Evolutionary conservation across 2,329 filamentous ascomycete species (phyloP).

Genomic region (Pseudogymnoascus sp.): DNA sequence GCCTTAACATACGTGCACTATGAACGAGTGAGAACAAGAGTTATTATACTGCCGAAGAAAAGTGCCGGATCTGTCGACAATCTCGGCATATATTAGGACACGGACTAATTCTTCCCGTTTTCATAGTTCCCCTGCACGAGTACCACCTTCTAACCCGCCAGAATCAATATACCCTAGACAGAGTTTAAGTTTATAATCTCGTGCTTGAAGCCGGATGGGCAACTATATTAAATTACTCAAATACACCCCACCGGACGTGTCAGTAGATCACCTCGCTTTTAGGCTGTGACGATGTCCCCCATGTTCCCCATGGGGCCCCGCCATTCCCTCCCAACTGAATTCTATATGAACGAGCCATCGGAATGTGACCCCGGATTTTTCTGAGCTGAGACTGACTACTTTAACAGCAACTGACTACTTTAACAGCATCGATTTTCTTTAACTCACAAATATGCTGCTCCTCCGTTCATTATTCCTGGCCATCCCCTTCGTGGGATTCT

Average conservation of each 20-base stretch:
- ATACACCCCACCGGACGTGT: not conserved
- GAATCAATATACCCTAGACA: not conserved
- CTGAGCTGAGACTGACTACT: not conserved
- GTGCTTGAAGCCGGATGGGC: not conserved
- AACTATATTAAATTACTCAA: not conserved
- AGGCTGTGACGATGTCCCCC: not conserved
- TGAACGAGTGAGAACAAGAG: not conserved
- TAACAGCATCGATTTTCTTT: not conserved
- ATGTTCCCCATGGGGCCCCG: not conserved
- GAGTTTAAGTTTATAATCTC: not conserved
- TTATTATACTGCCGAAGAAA: not conserved
- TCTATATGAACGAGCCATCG: not conserved
- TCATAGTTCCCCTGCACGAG: not conserved
- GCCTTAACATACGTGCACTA: not conserved
- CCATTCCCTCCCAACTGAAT: not conserved
- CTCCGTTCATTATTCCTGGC: not conserved
- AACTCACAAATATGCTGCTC: not conserved
- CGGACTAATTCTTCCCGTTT: conserved; percentile 1
- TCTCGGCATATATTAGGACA: not conserved
- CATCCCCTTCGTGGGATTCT: not conserved
- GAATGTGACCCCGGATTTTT: not conserved
- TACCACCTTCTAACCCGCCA: not conserved
- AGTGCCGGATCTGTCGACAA: not conserved
- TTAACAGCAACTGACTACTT: not conserved
- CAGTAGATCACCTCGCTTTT: not conserved